Percentiles rank a stretch among this genome's conserved stretches.
Conservation (phyloP, 2,329 filamentous ascomycete genomes). For the Ilyonectria mors-panacis region DNA sequence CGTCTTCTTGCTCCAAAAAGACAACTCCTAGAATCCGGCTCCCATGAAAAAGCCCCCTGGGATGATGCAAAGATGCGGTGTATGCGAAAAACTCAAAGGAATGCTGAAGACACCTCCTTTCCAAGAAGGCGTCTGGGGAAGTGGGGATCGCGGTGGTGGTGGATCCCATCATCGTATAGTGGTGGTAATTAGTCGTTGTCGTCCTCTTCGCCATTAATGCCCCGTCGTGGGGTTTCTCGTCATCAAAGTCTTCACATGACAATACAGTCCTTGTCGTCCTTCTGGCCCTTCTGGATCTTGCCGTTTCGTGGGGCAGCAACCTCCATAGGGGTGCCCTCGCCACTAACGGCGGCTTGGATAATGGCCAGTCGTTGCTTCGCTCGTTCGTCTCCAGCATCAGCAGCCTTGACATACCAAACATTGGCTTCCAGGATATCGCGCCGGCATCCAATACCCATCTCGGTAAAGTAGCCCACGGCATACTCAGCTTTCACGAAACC, state of each 20-base stretch:
- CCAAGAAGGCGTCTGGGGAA: conserved; percentile 24
- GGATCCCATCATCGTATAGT: conserved; percentile 24
- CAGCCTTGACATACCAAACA: conserved; percentile 97
- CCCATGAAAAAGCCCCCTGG: conserved; percentile 24
- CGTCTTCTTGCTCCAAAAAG: conserved; percentile 24
- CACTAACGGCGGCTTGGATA: conserved; percentile 85
- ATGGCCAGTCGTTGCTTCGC: conserved; percentile 89
- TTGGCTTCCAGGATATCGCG: conserved; percentile 97
- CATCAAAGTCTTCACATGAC: conserved; percentile 63
- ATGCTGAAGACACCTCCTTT: conserved; percentile 20
- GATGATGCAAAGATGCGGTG: conserved; percentile 35
- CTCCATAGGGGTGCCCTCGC: conserved; percentile 68
- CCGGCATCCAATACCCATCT: conserved; percentile 97
- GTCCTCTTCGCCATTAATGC: conserved; percentile 33
- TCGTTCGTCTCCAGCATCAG: conserved; percentile 90
- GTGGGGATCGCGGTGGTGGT: conserved; percentile 17
- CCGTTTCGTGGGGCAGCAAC: conserved; percentile 66
- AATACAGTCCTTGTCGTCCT: conserved; percentile 70
- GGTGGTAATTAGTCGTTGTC: conserved; percentile 41
- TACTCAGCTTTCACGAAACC: conserved; percentile 87
- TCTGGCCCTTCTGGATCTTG: conserved; percentile 66
- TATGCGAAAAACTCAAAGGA: conserved; percentile 37
- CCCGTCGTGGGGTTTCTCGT: conserved; percentile 7
- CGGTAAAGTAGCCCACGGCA: conserved; percentile 95
- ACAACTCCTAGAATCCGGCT: conserved; percentile 34